Evolutionary conservation across 768 basidiomycete genomes (phyloP).

Genomic region (Mycena amicta): DNA sequence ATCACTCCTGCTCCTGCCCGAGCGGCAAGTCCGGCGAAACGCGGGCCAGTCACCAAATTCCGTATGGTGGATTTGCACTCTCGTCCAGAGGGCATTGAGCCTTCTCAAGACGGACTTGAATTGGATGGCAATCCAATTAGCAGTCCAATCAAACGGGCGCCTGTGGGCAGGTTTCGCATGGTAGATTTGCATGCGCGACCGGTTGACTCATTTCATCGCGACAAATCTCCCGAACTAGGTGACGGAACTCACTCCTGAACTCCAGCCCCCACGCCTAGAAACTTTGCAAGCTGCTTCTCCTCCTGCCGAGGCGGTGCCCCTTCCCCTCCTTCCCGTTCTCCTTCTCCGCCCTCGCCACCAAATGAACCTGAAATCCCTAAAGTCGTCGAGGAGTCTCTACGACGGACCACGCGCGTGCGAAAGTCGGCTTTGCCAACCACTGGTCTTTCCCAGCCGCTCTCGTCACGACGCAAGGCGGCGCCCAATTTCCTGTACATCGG

Average conservation of each 20-base stretch:
- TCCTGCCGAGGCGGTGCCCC: not conserved
- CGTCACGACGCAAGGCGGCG: slow-evolving; percentile 47
- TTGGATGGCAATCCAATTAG: not conserved
- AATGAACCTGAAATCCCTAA: too few relatives aligned
- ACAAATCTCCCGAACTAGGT: not conserved
- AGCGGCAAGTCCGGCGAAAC: slow-evolving; percentile 9
- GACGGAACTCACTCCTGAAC: not conserved
- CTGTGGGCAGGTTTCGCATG: slow-evolving; percentile 18
- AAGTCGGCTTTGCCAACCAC: slow-evolving; percentile 32
- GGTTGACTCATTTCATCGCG: not conserved
- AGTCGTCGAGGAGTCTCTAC: slow-evolving; percentile 22
- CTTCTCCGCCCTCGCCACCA: slow-evolving; percentile 6
- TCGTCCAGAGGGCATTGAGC: not conserved
- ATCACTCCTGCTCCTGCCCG: not conserved
- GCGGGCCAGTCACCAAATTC: slow-evolving; percentile 16
- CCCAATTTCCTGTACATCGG: slow-evolving; percentile 36
- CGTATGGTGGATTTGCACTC: slow-evolving; percentile 22
- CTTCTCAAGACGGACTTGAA: not conserved
- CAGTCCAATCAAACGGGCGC: slow-evolving; percentile 11
- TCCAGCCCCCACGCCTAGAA: not conserved
- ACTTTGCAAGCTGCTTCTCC: not conserved
- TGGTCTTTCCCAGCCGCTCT: slow-evolving; percentile 26
- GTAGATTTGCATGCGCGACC: slow-evolving; percentile 18
- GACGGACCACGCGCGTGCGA: slow-evolving; percentile 56
- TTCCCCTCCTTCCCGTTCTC: slow-evolving; percentile 2